Evolutionary conservation across 208 protist genomes (phyloP).

Genomic region (Crithidia thermophila): DNA sequence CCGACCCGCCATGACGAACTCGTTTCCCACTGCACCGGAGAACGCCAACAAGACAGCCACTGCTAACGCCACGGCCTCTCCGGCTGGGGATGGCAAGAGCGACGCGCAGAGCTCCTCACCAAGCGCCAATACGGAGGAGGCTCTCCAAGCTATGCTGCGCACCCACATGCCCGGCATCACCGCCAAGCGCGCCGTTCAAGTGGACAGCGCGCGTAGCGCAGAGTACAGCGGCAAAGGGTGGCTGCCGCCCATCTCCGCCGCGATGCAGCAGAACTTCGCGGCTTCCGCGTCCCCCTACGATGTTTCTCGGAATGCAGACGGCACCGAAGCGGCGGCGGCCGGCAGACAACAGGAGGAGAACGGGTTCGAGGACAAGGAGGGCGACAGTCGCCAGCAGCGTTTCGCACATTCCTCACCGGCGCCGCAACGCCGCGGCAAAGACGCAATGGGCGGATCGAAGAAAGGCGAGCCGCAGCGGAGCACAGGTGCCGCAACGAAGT

Average conservation of each 20-base stretch:
- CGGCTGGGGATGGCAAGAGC: slow-evolving; percentile 3
- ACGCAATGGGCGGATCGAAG: no score
- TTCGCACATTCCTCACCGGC: slow-evolving; percentile 12
- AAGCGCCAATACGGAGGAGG: background rate
- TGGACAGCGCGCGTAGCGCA: background rate
- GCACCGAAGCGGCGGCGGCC: background rate
- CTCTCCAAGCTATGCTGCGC: slow-evolving; percentile 25
- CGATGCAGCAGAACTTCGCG: background rate
- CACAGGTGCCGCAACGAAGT: background rate
- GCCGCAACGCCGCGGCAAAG: background rate
- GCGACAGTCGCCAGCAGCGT: no score
- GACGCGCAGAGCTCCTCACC: background rate
- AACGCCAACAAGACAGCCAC: slow-evolving; percentile 58
- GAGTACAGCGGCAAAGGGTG: background rate
- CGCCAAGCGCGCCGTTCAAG: slow-evolving; percentile 1
- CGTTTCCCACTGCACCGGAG: slow-evolving; percentile 34
- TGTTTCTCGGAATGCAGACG: background rate
- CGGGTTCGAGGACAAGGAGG: background rate
- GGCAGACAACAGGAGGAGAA: background rate
- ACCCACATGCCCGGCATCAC: slow-evolving; percentile 28
- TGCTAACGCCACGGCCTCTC: slow-evolving; percentile 18
- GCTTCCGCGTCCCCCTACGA: background rate
- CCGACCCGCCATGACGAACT: slow-evolving; percentile 44
- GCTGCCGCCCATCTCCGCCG: slow-evolving; percentile 12
- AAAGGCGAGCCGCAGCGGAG: no score